Evolutionary conservation across 139 green algal genomes (phyloP).

Genomic region (Cymbomonas tetramitiformis): DNA sequence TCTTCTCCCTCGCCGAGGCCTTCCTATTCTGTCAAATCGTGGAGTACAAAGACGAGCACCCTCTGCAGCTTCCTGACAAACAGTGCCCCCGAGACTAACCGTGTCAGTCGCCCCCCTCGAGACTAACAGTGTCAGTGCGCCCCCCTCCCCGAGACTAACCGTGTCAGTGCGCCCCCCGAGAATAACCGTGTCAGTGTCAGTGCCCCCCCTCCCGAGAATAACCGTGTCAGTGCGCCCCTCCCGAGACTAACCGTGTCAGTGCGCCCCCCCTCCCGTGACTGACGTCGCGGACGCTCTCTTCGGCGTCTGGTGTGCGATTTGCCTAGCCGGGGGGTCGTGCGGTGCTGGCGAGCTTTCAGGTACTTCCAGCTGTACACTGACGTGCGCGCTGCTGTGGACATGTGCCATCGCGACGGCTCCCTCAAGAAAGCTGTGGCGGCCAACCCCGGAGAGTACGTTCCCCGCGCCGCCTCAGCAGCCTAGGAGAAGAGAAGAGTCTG

Average conservation of each 20-base stretch:
- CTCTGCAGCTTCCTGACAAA: too few relatives aligned
- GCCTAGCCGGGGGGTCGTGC: too few relatives aligned
- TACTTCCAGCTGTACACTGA: slow-evolving; percentile 52
- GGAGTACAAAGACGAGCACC: slow-evolving; percentile 37
- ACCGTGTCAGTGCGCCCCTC: not conserved
- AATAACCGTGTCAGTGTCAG: too few relatives aligned
- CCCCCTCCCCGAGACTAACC: too few relatives aligned
- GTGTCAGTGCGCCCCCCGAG: too few relatives aligned
- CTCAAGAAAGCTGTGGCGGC: slow-evolving; percentile 78
- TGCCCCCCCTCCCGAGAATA: not conserved
- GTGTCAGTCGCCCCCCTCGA: too few relatives aligned
- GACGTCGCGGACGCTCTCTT: not conserved
- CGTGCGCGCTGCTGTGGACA: slow-evolving; percentile 79
- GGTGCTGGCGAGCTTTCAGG: too few relatives aligned
- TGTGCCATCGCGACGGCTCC: slow-evolving; percentile 84
- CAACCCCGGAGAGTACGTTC: slow-evolving; percentile 64
- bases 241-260: too few relatives aligned
- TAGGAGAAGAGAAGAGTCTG: too few relatives aligned
- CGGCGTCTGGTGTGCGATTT: not conserved
- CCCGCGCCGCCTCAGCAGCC: not conserved
- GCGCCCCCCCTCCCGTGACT: too few relatives aligned
- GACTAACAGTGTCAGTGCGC: not conserved
- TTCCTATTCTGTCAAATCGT: slow-evolving; percentile 40
- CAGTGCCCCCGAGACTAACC: too few relatives aligned
- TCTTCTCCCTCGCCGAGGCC: slow-evolving; percentile 81